phyloP scores from a whole-genome alignment of 2,329 filamentous ascomycete species.

The Claviceps pazoutovae region DNA sequence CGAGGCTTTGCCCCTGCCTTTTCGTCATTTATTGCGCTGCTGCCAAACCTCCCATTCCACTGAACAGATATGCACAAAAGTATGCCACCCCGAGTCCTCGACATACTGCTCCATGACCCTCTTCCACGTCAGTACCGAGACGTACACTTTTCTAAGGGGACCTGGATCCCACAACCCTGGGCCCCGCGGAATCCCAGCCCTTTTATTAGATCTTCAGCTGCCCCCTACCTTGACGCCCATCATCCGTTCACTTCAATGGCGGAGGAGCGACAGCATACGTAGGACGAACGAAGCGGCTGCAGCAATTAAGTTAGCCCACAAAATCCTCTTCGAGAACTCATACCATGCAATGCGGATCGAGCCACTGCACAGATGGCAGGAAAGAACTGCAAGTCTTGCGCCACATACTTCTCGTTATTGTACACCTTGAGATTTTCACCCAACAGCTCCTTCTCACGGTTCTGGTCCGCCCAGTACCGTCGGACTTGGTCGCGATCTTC shows the following conservation, averaged over 20 bases:
- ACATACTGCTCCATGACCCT: neutral
- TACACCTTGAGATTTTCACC: constrained; percentile 77
- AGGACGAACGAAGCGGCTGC: constrained; percentile 60
- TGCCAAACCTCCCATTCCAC: neutral
- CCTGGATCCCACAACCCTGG: neutral
- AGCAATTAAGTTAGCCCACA: neutral
- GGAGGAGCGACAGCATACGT: constrained; percentile 63
- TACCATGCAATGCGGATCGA: too few relatives aligned
- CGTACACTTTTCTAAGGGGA: neutral
- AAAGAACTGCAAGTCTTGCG: neutral
- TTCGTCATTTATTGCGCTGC: too few relatives aligned
- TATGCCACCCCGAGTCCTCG: neutral
- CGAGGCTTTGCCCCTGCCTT: too few relatives aligned
- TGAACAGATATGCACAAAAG: constrained; percentile 1
- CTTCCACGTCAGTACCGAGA: neutral
- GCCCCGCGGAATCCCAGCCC: neutral
- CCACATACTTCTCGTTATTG: constrained; percentile 67
- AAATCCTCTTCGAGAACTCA: neutral
- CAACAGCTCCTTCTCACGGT: constrained; percentile 78
- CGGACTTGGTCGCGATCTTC: constrained; percentile 92
- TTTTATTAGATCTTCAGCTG: too few relatives aligned
- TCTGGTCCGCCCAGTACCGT: constrained; percentile 72
- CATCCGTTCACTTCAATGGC: constrained; percentile 36
- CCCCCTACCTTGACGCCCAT: neutral
- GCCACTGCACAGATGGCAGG: too few relatives aligned